Evolutionary conservation across 2,329 filamentous ascomycete genomes (phyloP).

Genomic region (Cryphonectria japonica): DNA sequence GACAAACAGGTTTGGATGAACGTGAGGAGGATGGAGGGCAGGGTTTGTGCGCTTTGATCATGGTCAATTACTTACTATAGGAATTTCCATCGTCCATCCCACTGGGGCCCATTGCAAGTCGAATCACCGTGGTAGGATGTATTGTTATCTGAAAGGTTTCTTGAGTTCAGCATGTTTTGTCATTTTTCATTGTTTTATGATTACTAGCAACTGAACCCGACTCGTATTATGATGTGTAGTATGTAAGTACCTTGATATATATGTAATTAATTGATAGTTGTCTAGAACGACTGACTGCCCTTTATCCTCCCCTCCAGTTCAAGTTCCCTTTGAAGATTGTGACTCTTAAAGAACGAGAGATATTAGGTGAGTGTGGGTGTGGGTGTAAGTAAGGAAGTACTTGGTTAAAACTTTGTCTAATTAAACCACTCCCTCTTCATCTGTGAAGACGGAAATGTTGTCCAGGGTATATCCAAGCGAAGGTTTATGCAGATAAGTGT

Average conservation of each 20-base stretch:
- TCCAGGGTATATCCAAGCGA: constrained; percentile 16
- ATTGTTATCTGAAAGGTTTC: no score
- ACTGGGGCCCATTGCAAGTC: no score
- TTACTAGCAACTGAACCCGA: not conserved
- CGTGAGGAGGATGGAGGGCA: not conserved
- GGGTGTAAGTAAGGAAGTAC: not conserved
- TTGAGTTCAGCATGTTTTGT: no score
- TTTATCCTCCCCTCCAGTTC: not conserved
- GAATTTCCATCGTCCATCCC: no score
- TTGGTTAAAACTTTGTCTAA: not conserved
- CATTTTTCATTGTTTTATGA: no score
- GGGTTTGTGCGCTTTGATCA: not conserved
- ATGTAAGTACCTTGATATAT: not conserved
- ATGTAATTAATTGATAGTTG: not conserved
- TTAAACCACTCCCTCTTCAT: not conserved
- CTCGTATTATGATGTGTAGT: not conserved
- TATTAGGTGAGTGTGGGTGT: no score
- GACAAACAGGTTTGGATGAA: not conserved
- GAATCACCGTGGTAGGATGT: no score
- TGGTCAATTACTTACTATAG: no score
- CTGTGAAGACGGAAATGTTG: not conserved
- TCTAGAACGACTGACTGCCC: not conserved
- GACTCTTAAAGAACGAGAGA: not conserved
- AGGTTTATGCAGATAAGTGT: not conserved
- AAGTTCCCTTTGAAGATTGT: not conserved